Evolutionary conservation across 345 rosid species (phyloP).

Genomic region (Salix udensis): DNA sequence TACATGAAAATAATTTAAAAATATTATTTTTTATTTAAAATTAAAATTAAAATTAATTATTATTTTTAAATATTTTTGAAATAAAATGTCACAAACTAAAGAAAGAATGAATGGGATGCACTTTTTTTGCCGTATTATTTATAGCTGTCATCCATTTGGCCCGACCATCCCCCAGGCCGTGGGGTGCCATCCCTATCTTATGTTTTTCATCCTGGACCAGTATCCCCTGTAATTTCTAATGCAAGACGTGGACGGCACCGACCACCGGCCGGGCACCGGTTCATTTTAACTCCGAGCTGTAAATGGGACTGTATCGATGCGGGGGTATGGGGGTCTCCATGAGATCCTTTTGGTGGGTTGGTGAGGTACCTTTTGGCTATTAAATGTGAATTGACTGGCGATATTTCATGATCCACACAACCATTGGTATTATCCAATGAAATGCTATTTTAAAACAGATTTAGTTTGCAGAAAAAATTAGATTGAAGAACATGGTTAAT

Average conservation of each 20-base stretch:
- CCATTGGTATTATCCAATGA: no score
- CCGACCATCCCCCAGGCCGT: conserved; percentile 12
- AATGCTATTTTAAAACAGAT: no score
- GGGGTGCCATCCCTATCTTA: conserved; percentile 20
- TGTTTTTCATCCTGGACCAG: conserved; percentile 19
- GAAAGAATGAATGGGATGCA: conserved; percentile 15
- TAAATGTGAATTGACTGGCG: conserved; percentile 3
- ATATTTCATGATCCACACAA: neutral
- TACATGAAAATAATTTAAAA: no score
- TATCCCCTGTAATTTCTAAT: conserved; percentile 11
- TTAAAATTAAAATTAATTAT: no score
- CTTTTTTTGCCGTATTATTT: conserved; percentile 9
- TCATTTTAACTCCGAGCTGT: neutral
- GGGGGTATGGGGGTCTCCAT: neutral
- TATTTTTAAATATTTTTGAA: no score
- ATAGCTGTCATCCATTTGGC: conserved; percentile 29
- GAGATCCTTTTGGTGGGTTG: neutral
- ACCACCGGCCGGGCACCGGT: neutral
- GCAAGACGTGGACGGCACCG: neutral
- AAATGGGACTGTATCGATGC: neutral
- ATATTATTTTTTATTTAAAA: no score
- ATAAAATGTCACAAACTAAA: neutral
- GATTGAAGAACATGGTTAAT: no score
- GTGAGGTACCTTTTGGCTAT: neutral
- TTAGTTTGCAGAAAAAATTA: no score